Evolutionary conservation across 306 rosid genomes (phyloP).

Genomic region (Castanea sativa): DNA sequence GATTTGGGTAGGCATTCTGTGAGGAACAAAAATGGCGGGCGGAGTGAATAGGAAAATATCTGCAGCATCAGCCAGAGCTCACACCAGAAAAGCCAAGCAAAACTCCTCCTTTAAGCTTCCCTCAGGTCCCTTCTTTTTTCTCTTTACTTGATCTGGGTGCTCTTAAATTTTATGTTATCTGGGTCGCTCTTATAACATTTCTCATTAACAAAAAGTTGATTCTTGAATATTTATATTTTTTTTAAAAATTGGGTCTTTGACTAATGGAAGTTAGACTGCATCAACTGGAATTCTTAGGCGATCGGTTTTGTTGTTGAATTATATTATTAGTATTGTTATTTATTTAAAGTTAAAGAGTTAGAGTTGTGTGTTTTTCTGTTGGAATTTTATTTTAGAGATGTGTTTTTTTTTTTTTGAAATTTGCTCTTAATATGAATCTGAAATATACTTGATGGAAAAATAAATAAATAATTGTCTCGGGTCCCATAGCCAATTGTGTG

Average conservation of each 20-base stretch:
- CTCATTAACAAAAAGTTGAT: not conserved
- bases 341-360: not conserved
- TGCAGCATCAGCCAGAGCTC: constrained; percentile 80
- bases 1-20: not conserved
- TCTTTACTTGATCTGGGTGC: not conserved
- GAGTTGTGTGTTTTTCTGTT: not conserved
- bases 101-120: constrained; percentile 40
- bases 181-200: not conserved
- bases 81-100: constrained; percentile 61
- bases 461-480: not conserved
- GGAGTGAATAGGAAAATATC: constrained; percentile 62
- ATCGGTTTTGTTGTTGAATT: not conserved
- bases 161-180: not conserved
- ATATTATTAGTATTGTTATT: too few relatives aligned
- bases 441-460: not conserved
- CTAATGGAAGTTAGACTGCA: not conserved
- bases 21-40: not conserved
- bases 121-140: constrained; percentile 38
- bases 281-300: not conserved
- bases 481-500: too few relatives aligned
- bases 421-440: not conserved
- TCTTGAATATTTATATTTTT: not conserved
- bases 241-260: not conserved
- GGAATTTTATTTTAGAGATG: not conserved
- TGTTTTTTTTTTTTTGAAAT: too few relatives aligned